Evolutionary conservation across 495 filamentous ascomycete genomes (phyloP), one percentile per base, ranked within the genome.

Genomic region (Aspergillus diversus): DNA sequence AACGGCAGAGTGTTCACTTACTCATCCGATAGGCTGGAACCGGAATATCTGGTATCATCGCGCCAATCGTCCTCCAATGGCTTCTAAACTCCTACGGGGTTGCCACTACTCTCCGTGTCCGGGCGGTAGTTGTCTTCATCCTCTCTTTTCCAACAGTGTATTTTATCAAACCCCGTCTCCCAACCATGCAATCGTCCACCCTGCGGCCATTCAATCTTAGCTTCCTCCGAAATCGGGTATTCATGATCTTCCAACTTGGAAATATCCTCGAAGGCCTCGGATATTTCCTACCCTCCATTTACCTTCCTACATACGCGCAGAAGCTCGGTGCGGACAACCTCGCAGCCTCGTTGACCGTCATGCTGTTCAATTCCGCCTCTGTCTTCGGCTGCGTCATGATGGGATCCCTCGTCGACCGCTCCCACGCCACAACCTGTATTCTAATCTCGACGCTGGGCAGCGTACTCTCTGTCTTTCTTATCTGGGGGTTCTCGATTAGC

Each of bases 281-380:
- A 5, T 90, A 80, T 66, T 88, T 88, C 69, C 68, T 88, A 5
- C 86, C 87, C 0, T 68, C 71, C 0, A 77, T 86, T 46, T 90
- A 84, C 68, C 75, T 90, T 1, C 83, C 84, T 5, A 74, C 78
- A 4, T 87, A 84, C 66, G 83, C 82, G 0, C 59, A 73, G 9
- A 52, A 69, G 15, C 67, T 86, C 4, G 69, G 73, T 32, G 72
- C 75, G 4, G 65, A 66, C 1, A 15, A 65, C 17, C 63, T 75
- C 15, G 63, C 69, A 3, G 60, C 74, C 5, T 72, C 81, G 1
- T 37, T 83, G 35, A 73, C 79, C 1, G 66, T 86, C 16, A 64
- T 79, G 6, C 66, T 86, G 13, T 61, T 86, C 54, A 87, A 86
- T 64, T 65, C 78, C 5, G 73, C 83, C 2, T 71, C 72, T 1